Evolutionary conservation across 2,329 filamentous ascomycete genomes (phyloP), one percentile per base, ranked within the genome.

Genomic region (Colletotrichum tabaci): DNA sequence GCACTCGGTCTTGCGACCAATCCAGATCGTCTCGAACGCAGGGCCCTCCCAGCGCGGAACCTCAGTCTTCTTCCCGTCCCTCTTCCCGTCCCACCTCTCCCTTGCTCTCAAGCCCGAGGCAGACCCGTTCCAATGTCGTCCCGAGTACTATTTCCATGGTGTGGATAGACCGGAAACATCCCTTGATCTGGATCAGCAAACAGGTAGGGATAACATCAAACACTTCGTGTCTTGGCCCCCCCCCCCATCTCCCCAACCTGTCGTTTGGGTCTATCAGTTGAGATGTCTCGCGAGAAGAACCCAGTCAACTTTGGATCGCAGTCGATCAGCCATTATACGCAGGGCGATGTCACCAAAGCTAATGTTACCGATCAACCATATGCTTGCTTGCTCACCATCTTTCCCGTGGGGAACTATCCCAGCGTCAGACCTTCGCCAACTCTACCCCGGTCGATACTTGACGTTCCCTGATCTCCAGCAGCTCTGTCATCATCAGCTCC

Each of bases 201-300:
- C 47, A 62, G 60, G 60, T 21, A 21, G 7, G 7, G 49, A 44
- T 40, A 44, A 40, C 13, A 21, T n/a, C 40, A 26, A 53, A 63
- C 46, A 30, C 61, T 23, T 49, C 49, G 6, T 63, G 61, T 55
- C 61, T 63, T 38, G 46, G 49, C 61, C 49, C 21, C 35, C 30
- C 38, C 16, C 30, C 42, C 26, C 40, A 30, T 53, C 61, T 15
- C 35, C 0, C 38, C 30, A 49, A 26, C 13, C 47, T 38, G 21
- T 23, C 16, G 16, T 40, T 44, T 26, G 38, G 47, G 61, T 44
- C 38, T n/a, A 56, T 56, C n/a, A 10, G 44, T 35, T 50, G 21
- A 50, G 60, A 53, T 44, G 56, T 46, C 40, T 58, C 12, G 15
- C 56, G n/a, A 47, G 6, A 15, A 18, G 8, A 30, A 60, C 40